Evolutionary conservation across 371 early-diverging fungal species (phyloP).

Genomic region (Gilbertella persicaria): DNA sequence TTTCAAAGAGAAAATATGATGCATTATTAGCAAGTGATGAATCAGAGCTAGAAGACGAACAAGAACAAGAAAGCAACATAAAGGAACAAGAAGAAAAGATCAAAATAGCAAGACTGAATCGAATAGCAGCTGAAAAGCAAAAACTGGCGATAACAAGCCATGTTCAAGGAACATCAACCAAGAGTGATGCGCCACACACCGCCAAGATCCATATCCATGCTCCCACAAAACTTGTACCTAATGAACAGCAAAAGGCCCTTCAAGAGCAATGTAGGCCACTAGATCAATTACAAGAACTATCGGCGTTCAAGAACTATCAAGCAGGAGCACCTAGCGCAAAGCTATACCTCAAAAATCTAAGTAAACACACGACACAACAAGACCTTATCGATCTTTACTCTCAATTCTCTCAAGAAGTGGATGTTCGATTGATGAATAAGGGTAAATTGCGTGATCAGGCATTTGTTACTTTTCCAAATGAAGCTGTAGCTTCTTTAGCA

Average conservation of each 20-base stretch:
- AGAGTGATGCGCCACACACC: too few species aligned
- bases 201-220: not conserved
- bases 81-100: conserved; percentile 26
- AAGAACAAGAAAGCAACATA: conserved; percentile 26
- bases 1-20: conserved; percentile 40
- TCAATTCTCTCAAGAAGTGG: conserved; percentile 19
- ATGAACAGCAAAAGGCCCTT: conserved; percentile 14
- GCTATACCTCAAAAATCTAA: conserved; percentile 45
- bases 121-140: conserved; percentile 29
- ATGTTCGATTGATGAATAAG: conserved; percentile 34
- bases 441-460: conserved; percentile 46
- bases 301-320: conserved; percentile 36
- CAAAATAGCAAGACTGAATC: conserved; percentile 16
- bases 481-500: conserved; percentile 25
- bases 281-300: conserved; percentile 19
- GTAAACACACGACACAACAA: conserved; percentile 28
- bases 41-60: conserved; percentile 57
- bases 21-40: conserved; percentile 55
- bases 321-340: conserved; percentile 28
- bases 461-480: conserved; percentile 32
- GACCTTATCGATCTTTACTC: conserved; percentile 37
- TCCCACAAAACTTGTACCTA: not conserved
- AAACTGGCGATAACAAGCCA: conserved; percentile 8
- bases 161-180: not conserved
- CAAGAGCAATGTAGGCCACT: conserved; percentile 14